Conservation (phyloP, 2,329 filamentous ascomycete genomes). For the Didymella keratinophila region DNA sequence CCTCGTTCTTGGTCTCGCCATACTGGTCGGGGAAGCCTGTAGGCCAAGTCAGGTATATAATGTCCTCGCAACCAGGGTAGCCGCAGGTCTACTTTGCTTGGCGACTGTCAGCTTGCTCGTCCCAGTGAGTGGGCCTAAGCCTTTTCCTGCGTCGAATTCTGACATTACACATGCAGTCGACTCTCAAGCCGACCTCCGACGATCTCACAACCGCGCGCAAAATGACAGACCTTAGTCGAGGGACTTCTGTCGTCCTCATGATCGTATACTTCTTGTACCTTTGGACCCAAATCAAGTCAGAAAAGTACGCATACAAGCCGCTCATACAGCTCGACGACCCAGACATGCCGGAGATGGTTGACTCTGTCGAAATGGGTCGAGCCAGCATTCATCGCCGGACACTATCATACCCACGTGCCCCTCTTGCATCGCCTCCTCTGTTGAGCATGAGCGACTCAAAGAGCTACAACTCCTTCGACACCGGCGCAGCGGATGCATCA, state of each 20-base stretch:
- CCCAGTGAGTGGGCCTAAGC: slow-evolving; percentile 62
- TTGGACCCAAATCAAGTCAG: slow-evolving; percentile 24
- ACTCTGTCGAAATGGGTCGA: slow-evolving; percentile 16
- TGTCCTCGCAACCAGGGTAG: slow-evolving; percentile 83
- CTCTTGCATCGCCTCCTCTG: slow-evolving; percentile 2
- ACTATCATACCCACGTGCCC: slow-evolving; percentile 14
- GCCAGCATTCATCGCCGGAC: slow-evolving; percentile 2
- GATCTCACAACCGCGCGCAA: slow-evolving; percentile 2
- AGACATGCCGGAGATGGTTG: slow-evolving; percentile 11
- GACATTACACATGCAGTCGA: slow-evolving; percentile 16
- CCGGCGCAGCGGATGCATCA: not conserved
- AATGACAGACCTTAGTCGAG: slow-evolving; percentile 22
- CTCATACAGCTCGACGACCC: slow-evolving; percentile 25
- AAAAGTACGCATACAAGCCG: slow-evolving; percentile 26
- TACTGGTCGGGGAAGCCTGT: slow-evolving; percentile 82
- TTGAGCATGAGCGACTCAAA: slow-evolving; percentile 9
- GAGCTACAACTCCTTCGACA: slow-evolving; percentile 9
- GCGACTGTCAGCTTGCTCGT: slow-evolving; percentile 81
- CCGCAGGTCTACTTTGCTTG: slow-evolving; percentile 76
- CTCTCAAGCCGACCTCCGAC: slow-evolving; percentile 6
- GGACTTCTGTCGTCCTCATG: slow-evolving; percentile 23
- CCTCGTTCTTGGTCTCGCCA: slow-evolving; percentile 81
- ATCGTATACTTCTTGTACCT: slow-evolving; percentile 26
- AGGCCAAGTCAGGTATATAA: slow-evolving; percentile 84
- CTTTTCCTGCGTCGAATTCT: not conserved